Base-by-base conservation (phyloP, 345 rosid genomes). In the Ceriops decandra region DNA sequence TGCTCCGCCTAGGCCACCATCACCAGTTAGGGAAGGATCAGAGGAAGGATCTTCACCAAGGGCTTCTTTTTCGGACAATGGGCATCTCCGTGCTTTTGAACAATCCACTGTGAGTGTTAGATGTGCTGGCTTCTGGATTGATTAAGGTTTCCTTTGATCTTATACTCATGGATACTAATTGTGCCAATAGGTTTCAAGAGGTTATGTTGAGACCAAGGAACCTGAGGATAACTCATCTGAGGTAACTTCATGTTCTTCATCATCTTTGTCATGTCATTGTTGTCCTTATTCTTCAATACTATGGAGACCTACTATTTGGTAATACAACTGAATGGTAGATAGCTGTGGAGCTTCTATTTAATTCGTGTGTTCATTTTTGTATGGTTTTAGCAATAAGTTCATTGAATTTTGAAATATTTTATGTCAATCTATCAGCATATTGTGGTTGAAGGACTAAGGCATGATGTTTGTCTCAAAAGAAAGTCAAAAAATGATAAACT, bases 1-100 rank as follows among this genome's bases (percentile, higher is more conserved):
- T 69, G 82, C 89, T 74, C 95, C 90, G 36, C 87, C 91, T 22
- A 76, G 75, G 58, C 91, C 87, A 21, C 92, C 91, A 22, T 92
- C 98, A 16, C 90, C 86, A 0, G 89, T 87, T 74, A 86, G 79
- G 19, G 87, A 88, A 85, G 98, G 80, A 13, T 88, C 95, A 0
- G 95, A 90, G 81, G 96, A 92, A 73, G 96, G 90, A 27, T 85
- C 89, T 70, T 82, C 96, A 1, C 98, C 96, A 2, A 84, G 85
- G 61, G 84, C 83, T 57, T 88, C 93, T 17, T 66, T 88, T 13
- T 88, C 91, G 0, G 96, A 87, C 60, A 83, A 80, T 69, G 87
- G 90, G 57, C 76, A 62, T 64, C 62, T 70, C 64, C 75, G 69
- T 57, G 72, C 64, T 72, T 63, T 88, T 36, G 98, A 90, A 49